Percentiles rank a stretch among this genome's conserved stretches.
phyloP scores from a whole-genome alignment of 768 basidiomycete species.

The Leccinum longicurvipes region DNA sequence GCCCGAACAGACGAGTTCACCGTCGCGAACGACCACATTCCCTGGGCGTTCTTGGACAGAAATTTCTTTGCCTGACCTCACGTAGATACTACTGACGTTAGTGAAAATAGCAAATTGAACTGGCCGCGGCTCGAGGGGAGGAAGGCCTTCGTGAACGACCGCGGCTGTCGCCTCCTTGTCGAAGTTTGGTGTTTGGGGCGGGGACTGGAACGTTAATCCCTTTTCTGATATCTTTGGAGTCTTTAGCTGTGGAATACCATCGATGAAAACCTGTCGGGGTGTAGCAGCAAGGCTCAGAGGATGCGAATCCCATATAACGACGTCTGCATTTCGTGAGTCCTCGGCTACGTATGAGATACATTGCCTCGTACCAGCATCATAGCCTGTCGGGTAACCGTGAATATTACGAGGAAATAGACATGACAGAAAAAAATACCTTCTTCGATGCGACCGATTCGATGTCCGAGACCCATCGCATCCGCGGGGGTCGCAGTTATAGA shows the following conservation, averaged over 20 bases:
- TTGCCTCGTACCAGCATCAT: slow-evolving; percentile 42
- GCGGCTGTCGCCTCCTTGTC: slow-evolving; percentile 62
- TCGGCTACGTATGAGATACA: not conserved
- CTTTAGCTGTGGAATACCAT: slow-evolving; percentile 73
- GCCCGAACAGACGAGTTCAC: slow-evolving; percentile 51
- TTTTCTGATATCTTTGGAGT: slow-evolving; percentile 38
- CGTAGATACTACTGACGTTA: slow-evolving; percentile 56
- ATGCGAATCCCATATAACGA: slow-evolving; percentile 77
- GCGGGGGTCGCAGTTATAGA: slow-evolving; percentile 70
- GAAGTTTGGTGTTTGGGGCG: slow-evolving; percentile 66
- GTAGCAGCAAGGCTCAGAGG: slow-evolving; percentile 74
- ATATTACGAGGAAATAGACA: not conserved
- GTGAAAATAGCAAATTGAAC: slow-evolving; percentile 50
- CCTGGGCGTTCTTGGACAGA: slow-evolving; percentile 25
- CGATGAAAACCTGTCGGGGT: slow-evolving; percentile 76
- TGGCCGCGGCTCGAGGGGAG: slow-evolving; percentile 52
- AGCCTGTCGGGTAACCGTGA: slow-evolving; percentile 26
- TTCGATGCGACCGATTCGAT: slow-evolving; percentile 64
- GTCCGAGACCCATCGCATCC: slow-evolving; percentile 62
- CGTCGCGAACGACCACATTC: slow-evolving; percentile 43
- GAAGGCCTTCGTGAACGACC: slow-evolving; percentile 67
- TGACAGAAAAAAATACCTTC: slow-evolving; percentile 34
- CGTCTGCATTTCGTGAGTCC: slow-evolving; percentile 35
- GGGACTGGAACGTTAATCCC: slow-evolving; percentile 39
- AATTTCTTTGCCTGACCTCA: slow-evolving; percentile 23